A percentile compares a stretch with the other conserved stretches of the same genome.
These are phyloP conservation scores for Ophiostoma pallidulum DNA, from an alignment of 2,329 filamentous ascomycete species.

Conservation along the genomic window DNA sequence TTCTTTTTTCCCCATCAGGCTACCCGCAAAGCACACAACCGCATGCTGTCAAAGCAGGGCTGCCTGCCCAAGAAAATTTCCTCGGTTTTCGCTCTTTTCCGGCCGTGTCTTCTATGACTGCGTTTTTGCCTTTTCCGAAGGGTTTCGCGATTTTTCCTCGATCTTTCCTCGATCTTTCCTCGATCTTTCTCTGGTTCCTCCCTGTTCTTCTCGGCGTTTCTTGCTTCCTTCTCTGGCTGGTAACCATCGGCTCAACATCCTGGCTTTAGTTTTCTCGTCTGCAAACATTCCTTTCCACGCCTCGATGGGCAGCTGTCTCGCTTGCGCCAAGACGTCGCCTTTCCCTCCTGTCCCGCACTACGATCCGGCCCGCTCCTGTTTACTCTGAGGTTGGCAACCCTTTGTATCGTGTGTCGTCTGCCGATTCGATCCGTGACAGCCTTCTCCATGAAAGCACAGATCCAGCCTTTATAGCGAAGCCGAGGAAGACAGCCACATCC, in stretches of 20 bases:
- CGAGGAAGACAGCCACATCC: no score
- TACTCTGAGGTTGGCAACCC: no score
- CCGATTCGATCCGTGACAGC: background rate
- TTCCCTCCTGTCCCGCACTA: background rate
- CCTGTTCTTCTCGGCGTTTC: background rate
- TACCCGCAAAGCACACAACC: background rate
- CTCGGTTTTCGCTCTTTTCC: background rate
- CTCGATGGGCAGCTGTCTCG: background rate
- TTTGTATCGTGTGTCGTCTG: no score
- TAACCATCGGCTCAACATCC: background rate
- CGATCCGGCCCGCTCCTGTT: background rate
- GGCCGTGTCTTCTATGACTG: no score
- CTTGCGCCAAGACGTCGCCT: background rate
- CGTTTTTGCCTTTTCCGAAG: conserved; percentile 1
- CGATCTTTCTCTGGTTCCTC: background rate
- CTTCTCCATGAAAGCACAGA: background rate
- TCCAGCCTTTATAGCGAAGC: background rate
- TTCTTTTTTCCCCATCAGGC: no score
- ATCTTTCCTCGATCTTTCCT: no score
- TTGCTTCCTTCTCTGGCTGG: background rate
- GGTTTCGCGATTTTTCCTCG: no score
- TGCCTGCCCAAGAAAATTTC: conserved; percentile 1
- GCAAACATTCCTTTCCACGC: background rate
- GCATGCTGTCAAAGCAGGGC: conserved; percentile 1
- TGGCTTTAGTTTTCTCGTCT: no score